Conservation (phyloP, 2,329 filamentous ascomycete species). For the Nigrospora osmanthi region DNA sequence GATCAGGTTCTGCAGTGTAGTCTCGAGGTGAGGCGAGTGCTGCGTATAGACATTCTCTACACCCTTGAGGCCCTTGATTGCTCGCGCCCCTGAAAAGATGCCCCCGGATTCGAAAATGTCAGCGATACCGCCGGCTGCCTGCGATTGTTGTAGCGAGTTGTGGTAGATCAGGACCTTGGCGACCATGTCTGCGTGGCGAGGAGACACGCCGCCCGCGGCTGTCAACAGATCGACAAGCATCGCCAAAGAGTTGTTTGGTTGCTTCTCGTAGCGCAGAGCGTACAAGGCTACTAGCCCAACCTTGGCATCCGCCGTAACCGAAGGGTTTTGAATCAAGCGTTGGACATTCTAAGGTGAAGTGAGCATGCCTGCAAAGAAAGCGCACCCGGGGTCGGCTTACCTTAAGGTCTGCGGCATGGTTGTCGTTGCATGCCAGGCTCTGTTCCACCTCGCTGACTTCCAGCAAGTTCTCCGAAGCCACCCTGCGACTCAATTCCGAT, state of each 20-base stretch:
- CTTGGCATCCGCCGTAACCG: conserved; percentile 75
- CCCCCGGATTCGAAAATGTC: conserved; percentile 89
- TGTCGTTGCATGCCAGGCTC: conserved; percentile 93
- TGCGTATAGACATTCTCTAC: conserved; percentile 99
- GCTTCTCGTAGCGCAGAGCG: conserved; percentile 82
- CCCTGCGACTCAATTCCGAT: conserved; percentile 81
- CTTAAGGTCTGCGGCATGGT: conserved; percentile 85
- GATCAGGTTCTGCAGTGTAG: conserved; percentile 84
- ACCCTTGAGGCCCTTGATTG: conserved; percentile 90
- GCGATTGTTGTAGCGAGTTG: conserved; percentile 72
- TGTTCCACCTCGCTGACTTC: conserved; percentile 97
- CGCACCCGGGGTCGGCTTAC: conserved; percentile 33
- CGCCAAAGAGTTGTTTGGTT: conserved; percentile 73
- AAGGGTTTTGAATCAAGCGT: conserved; percentile 71
- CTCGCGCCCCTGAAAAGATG: conserved; percentile 82
- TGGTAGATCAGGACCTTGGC: conserved; percentile 79
- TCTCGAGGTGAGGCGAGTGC: conserved; percentile 81
- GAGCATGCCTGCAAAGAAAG: background rate
- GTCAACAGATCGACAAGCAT: conserved; percentile 81
- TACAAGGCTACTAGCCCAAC: conserved; percentile 90
- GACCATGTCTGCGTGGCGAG: conserved; percentile 70
- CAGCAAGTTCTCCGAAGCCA: conserved; percentile 78
- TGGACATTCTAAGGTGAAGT: conserved; percentile 59
- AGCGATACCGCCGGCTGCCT: conserved; percentile 69
- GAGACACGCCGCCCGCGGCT: conserved; percentile 73